phyloP scores from a whole-genome alignment of 1,284 basidiomycete species.

The Takashimella koratensis region DNA sequence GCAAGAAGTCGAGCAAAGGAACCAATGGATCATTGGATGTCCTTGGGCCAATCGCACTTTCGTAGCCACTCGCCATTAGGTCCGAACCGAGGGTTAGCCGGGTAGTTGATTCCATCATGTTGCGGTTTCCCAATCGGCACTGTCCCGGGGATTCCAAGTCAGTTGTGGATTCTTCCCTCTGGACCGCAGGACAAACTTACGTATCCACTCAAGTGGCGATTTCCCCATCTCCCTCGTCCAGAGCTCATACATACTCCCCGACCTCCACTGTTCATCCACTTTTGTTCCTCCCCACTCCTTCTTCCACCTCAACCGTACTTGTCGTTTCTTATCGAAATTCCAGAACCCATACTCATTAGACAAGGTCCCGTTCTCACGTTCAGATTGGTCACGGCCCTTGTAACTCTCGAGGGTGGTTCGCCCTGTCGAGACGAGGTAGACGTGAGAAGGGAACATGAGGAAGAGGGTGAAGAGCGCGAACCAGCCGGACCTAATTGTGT shows the following conservation, averaged over 20 bases:
- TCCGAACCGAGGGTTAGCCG: constrained; percentile 42
- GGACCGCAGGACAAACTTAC: constrained; percentile 29
- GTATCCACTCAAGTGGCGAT: constrained; percentile 37
- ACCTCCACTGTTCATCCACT: constrained; percentile 42
- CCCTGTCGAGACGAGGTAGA: constrained; percentile 34
- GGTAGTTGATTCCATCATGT: constrained; percentile 42
- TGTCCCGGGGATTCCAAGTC: constrained; percentile 5
- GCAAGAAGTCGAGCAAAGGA: background rate
- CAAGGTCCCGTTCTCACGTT: background rate
- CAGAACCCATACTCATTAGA: background rate
- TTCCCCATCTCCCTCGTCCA: constrained; percentile 46
- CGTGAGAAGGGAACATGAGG: constrained; percentile 37
- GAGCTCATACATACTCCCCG: constrained; percentile 26
- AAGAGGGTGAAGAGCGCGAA: constrained; percentile 39
- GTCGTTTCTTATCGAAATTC: constrained; percentile 17
- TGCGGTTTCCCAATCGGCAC: constrained; percentile 43
- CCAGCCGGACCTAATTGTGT: constrained; percentile 40
- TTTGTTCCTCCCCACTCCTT: constrained; percentile 40
- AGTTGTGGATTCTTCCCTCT: background rate
- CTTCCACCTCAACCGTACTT: constrained; percentile 33
- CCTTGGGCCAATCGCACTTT: constrained; percentile 42
- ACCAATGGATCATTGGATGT: constrained; percentile 9
- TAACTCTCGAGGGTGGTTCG: constrained; percentile 44
- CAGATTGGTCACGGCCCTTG: constrained; percentile 1
- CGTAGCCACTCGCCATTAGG: constrained; percentile 45